Conservation (phyloP, 1,284 basidiomycete genomes). For the Trichosporon sp. region DNA sequence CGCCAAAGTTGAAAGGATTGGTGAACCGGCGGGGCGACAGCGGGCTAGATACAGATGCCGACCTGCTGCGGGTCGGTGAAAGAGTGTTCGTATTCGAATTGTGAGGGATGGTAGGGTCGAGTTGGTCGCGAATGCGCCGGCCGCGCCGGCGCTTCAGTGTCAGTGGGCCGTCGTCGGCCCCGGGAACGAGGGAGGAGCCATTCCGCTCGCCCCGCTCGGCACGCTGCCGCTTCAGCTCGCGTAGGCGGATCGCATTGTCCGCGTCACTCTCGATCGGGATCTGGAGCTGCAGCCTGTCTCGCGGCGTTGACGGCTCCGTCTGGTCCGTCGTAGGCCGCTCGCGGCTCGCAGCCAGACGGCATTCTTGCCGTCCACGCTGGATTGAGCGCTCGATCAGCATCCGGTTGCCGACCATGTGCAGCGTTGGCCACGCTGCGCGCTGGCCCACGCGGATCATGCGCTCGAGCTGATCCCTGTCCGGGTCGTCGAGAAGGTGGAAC, state of each 20-base stretch:
- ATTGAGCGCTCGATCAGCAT: conserved; percentile 62
- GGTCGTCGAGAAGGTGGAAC: conserved; percentile 76
- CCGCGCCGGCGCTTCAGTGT: not conserved
- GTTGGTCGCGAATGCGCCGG: not conserved
- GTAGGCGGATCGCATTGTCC: conserved; percentile 43
- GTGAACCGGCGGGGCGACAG: not conserved
- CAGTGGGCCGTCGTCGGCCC: not conserved
- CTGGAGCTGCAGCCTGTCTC: not conserved
- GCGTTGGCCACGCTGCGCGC: conserved; percentile 91
- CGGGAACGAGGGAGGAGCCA: not conserved
- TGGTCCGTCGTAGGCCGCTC: conserved; percentile 35
- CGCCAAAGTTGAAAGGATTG: conserved; percentile 12
- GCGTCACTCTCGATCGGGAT: conserved; percentile 48
- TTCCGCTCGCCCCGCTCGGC: not conserved
- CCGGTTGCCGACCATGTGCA: conserved; percentile 87
- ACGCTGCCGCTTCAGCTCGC: conserved; percentile 14
- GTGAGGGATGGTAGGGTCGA: not conserved
- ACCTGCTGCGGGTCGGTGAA: not conserved
- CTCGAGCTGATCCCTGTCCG: conserved; percentile 67
- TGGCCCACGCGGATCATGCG: conserved; percentile 81
- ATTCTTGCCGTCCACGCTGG: conserved; percentile 66
- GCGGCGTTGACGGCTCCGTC: conserved; percentile 12
- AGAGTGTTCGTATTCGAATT: not conserved
- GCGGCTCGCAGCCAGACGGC: conserved; percentile 54
- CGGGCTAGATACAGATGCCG: not conserved